Conservation (phyloP, 2,329 filamentous ascomycete species). For the Fusarium setosum region DNA sequence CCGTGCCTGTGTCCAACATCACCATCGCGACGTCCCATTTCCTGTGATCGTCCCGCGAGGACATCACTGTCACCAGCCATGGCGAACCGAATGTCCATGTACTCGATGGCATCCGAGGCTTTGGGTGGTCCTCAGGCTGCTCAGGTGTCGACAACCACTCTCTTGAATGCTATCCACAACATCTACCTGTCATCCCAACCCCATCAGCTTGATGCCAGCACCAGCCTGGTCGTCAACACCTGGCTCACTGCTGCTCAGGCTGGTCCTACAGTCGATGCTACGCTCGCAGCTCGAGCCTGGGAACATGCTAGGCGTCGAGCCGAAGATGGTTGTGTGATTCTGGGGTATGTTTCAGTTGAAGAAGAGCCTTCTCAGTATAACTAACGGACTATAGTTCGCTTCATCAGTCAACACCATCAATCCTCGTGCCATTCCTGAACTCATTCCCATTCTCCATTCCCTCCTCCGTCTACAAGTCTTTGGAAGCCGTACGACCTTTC, state of each 20-base stretch:
- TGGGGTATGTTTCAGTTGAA: slow-evolving; percentile 75
- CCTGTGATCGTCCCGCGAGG: slow-evolving; percentile 55
- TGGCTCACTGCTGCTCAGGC: slow-evolving; percentile 86
- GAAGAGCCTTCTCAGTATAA: not conserved
- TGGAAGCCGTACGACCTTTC: slow-evolving; percentile 88
- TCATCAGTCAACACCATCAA: slow-evolving; percentile 87
- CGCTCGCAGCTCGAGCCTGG: slow-evolving; percentile 86
- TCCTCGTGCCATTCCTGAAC: slow-evolving; percentile 83
- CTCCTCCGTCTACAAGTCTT: slow-evolving; percentile 77
- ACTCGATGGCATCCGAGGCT: slow-evolving; percentile 74
- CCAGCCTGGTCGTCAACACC: slow-evolving; percentile 93
- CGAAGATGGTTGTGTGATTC: slow-evolving; percentile 92
- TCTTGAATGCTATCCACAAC: slow-evolving; percentile 92
- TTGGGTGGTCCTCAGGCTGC: slow-evolving; percentile 74
- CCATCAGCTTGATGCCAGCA: slow-evolving; percentile 89
- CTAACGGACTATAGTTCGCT: slow-evolving; percentile 73
- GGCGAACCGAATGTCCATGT: slow-evolving; percentile 76
- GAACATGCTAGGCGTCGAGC: slow-evolving; percentile 95
- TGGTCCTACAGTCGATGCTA: slow-evolving; percentile 80
- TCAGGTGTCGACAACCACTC: slow-evolving; percentile 91
- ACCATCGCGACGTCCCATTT: slow-evolving; percentile 25
- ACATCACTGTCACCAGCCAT: slow-evolving; percentile 55
- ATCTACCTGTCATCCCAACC: slow-evolving; percentile 85
- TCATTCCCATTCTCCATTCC: slow-evolving; percentile 85
- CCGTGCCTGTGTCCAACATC: slow-evolving; percentile 21